Base-by-base conservation (phyloP, 2,329 filamentous ascomycete species). In the Phyllosticta paracitricarpa region DNA sequence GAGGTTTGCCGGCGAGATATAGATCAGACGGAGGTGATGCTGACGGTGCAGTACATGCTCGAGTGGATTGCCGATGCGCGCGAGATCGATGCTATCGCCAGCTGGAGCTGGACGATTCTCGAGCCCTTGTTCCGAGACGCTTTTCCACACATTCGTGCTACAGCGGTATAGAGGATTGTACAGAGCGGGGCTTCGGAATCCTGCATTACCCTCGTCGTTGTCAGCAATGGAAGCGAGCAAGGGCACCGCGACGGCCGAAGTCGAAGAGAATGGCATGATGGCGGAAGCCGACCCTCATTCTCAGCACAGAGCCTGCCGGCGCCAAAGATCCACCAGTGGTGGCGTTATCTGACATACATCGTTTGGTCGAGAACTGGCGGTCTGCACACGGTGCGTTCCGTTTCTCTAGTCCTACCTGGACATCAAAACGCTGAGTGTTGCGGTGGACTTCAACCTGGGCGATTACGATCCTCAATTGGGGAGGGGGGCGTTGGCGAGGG, bases 51-150 rank as follows among this genome's bases (percentile, higher is more conserved):
- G 3, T 66, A 83, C 56, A 84, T 84, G 69, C 69, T 85, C 56
- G 81, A 84, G 62, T 86, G 84, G 83, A 74, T 87, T 57, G 70
- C 77, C 56, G 84, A 86, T 66, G 73, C 86, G 64, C 81, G 78
- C 66, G 77, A 74, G 58, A 75, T 79, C 26, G 83, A 86, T 67
- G 74, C 75, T 0, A 79, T 82, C 17, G 81, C 83, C 3, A 71
- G 74, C 30, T 85, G 83, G 82, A 80, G 79, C 63, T 84, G 81
- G 81, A 56, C 52, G 35, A 56, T 64, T 35, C 57, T 64, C 12
- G 54, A 56, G 51, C 30, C 28, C 5, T 51, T 62, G 14, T 64
- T 59, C 48, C 55, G 30, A 33, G 63, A 62, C 30, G 25, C 60
- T 19, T 56, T 62, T 22, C 60, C 56, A 19, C 48, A 57, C 26